Percentiles rank a stretch among this genome's conserved stretches.
Evolutionary conservation across 177 flowering plant genomes (phyloP).

Genomic region (Vitis hybrid): DNA sequence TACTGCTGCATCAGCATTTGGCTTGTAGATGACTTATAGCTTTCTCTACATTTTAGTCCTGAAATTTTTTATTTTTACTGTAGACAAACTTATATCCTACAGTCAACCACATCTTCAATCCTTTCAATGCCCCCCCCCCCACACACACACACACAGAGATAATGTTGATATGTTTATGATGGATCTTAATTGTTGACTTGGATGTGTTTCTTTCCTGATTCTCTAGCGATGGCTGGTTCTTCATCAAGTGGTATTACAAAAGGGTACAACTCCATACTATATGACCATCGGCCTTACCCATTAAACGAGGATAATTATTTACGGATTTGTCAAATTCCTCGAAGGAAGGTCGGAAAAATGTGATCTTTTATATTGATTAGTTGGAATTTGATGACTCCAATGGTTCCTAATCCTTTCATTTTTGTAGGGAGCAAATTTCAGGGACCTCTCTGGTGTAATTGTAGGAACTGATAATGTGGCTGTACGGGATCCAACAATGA

Average conservation of each 20-base stretch:
- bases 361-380: not conserved
- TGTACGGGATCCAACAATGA: constrained; percentile 44
- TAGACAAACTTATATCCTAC: no score
- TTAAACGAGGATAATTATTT: constrained; percentile 54
- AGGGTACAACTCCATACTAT: constrained; percentile 28
- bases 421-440: constrained; percentile 74
- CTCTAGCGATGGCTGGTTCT: constrained; percentile 53
- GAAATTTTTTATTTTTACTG: no score
- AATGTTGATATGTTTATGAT: not conserved
- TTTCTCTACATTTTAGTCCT: no score
- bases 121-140: no score
- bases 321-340: constrained; percentile 70
- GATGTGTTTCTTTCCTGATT: not conserved
- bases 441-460: constrained; percentile 83
- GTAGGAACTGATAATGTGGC: constrained; percentile 67
- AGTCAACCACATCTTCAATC: no score
- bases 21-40: no score
- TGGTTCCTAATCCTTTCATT: not conserved
- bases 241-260: constrained; percentile 13
- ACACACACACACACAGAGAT: no score
- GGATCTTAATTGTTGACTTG: not conserved
- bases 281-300: constrained; percentile 64
- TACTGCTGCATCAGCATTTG: no score
- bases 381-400: not conserved
- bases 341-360: constrained; percentile 51